Percentiles rank a stretch among this genome's conserved stretches.
Conservation (phyloP, 371 early-diverging fungal species). For the Syncephalastrum racemosum region DNA sequence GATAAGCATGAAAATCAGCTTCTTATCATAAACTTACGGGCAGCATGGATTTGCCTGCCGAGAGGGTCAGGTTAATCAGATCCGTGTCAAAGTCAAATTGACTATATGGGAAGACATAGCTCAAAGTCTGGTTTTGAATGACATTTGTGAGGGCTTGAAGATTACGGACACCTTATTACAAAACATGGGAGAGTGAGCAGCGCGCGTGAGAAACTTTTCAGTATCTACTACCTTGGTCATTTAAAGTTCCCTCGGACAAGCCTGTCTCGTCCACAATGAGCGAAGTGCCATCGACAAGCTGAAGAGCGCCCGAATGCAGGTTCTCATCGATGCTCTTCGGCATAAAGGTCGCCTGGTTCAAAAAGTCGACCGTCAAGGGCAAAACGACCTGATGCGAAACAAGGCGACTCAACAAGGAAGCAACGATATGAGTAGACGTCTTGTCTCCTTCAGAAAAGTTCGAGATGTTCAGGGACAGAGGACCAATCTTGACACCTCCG, state of each 20-base stretch:
- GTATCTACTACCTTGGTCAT: conserved; percentile 51
- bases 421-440: conserved; percentile 12
- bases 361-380: conserved; percentile 48
- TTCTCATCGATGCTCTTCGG: conserved; percentile 55
- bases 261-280: conserved; percentile 64
- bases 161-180: conserved; percentile 55
- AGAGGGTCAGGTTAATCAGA: conserved; percentile 49
- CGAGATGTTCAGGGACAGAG: conserved; percentile 44
- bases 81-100: conserved; percentile 64
- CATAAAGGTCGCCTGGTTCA: conserved; percentile 50
- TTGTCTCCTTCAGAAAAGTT: conserved; percentile 33
- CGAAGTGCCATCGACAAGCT: conserved; percentile 54
- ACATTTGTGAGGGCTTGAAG: conserved; percentile 55
- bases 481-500: conserved; percentile 46
- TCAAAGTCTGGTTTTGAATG: conserved; percentile 54
- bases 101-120: conserved; percentile 61
- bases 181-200: not conserved
- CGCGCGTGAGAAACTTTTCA: not conserved
- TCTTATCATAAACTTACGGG: conserved; percentile 43
- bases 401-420: conserved; percentile 33
- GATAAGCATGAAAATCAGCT: not conserved
- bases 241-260: conserved; percentile 60
- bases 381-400: conserved; percentile 45
- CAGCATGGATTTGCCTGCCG: conserved; percentile 56
- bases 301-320: conserved; percentile 57